These are phyloP conservation scores for Pulveroboletus sp. DNA, from an alignment of 768 basidiomycete genomes.

Conservation along the genomic window DNA sequence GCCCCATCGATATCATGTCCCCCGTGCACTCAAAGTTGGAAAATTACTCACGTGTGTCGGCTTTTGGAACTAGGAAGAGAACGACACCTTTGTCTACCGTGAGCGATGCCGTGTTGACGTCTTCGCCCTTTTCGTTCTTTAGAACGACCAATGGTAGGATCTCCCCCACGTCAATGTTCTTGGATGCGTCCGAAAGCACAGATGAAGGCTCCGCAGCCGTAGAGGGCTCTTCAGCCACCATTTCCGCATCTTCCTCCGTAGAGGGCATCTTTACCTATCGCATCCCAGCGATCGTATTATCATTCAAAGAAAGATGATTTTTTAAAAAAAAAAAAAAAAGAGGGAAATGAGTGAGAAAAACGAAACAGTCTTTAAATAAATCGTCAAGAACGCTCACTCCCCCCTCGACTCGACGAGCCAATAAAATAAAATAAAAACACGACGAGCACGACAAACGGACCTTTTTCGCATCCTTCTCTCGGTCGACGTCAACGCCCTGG, in stretches of 20 bases:
- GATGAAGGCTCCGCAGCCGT: constrained; percentile 4
- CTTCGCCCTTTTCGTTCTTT: constrained; percentile 82
- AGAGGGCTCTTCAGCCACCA: constrained; percentile 1
- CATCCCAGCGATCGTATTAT: not conserved
- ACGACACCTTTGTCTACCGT: constrained; percentile 70
- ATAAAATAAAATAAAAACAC: too few species aligned
- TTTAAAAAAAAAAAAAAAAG: not conserved
- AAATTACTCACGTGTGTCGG: constrained; percentile 66
- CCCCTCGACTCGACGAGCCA: not conserved
- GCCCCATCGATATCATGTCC: not conserved
- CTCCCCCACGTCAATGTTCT: constrained; percentile 65
- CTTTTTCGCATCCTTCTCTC: constrained; percentile 24
- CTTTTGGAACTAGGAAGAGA: constrained; percentile 80
- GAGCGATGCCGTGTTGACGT: constrained; percentile 62
- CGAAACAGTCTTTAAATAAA: too few species aligned
- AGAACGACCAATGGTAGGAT: constrained; percentile 66
- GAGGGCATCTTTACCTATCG: constrained; percentile 19
- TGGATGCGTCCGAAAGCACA: not conserved
- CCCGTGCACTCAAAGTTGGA: not conserved
- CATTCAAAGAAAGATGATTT: not conserved
- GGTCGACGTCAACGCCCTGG: constrained; percentile 11
- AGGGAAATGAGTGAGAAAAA: not conserved
- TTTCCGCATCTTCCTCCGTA: constrained; percentile 8
- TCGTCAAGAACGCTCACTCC: not conserved
- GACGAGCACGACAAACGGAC: constrained; percentile 6